Conservation (phyloP, 2,329 filamentous ascomycete species). For the Phyllosticta citrichinensis region DNA sequence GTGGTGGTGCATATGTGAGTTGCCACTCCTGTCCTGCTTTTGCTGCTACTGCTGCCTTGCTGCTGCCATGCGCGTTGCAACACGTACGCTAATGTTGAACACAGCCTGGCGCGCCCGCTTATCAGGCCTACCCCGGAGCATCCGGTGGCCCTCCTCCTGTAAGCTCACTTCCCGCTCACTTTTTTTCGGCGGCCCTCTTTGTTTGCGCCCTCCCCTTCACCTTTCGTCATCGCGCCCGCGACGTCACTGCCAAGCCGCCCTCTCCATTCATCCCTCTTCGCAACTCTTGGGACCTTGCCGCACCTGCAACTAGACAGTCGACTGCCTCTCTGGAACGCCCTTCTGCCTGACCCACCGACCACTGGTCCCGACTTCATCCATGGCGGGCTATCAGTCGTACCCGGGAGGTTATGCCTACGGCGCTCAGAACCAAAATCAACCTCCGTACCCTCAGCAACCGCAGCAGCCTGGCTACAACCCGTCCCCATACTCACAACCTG, state of each 20-base stretch:
- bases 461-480: constrained; percentile 14
- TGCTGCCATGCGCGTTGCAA: constrained; percentile 10
- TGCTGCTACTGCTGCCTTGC: constrained; percentile 3
- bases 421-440: constrained; percentile 17
- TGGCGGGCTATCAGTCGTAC: constrained; percentile 6
- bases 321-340: background rate
- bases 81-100: constrained; percentile 18
- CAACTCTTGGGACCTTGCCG: background rate
- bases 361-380: background rate
- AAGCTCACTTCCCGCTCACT: constrained; percentile 18
- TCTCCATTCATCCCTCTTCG: background rate
- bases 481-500: constrained; percentile 1
- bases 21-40: constrained; percentile 13
- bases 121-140: constrained; percentile 46
- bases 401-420: constrained; percentile 4
- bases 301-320: background rate
- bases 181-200: constrained; percentile 1
- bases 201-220: constrained; percentile 5
- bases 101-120: constrained; percentile 39
- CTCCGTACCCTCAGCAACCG: constrained; percentile 27
- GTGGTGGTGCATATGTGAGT: constrained; percentile 43
- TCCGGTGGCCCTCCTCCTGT: constrained; percentile 25
- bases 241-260: background rate
- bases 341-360: background rate
- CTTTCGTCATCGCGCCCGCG: constrained; percentile 5